phyloP scores from a whole-genome alignment of 768 basidiomycete genomes.

The Panellus pusillus region DNA sequence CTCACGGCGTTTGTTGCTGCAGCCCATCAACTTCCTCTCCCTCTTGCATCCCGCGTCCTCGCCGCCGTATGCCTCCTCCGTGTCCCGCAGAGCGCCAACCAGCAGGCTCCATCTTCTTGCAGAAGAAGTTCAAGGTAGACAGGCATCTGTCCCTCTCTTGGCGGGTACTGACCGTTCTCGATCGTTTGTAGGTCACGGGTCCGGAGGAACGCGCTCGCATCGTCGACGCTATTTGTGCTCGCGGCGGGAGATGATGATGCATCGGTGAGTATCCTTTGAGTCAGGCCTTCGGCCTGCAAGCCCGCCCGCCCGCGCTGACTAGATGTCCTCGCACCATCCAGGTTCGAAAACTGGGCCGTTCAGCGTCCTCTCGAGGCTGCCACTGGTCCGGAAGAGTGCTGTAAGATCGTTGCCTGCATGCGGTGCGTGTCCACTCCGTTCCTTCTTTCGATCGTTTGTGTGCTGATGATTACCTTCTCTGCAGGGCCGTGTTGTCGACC shows the following conservation, averaged over 20 bases:
- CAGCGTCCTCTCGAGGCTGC: conserved; percentile 85
- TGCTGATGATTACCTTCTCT: neutral
- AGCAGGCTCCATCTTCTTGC: conserved; percentile 90
- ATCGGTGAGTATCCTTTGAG: conserved; percentile 62
- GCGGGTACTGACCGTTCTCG: conserved; percentile 39
- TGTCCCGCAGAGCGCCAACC: conserved; percentile 81
- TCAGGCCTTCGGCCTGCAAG: too few relatives aligned
- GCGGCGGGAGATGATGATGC: conserved; percentile 97
- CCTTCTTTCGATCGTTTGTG: neutral
- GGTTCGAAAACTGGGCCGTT: conserved; percentile 93
- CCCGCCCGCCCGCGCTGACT: too few relatives aligned
- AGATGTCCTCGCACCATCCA: too few relatives aligned
- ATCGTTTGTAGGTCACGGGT: conserved; percentile 54
- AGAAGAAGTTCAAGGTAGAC: conserved; percentile 88
- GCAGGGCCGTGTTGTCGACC: conserved; percentile 81
- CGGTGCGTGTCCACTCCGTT: conserved; percentile 43
- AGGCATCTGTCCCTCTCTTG: conserved; percentile 70
- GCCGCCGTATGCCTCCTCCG: conserved; percentile 81
- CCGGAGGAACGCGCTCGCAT: conserved; percentile 76
- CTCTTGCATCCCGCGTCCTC: conserved; percentile 83
- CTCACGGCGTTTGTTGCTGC: neutral
- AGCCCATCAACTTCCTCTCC: conserved; percentile 91
- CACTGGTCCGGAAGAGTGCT: conserved; percentile 67
- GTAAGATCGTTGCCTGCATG: conserved; percentile 85
- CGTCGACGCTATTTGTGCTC: too few relatives aligned